Base-by-base conservation (phyloP, 345 rosid species). In the Toxicodendron radicans region DNA sequence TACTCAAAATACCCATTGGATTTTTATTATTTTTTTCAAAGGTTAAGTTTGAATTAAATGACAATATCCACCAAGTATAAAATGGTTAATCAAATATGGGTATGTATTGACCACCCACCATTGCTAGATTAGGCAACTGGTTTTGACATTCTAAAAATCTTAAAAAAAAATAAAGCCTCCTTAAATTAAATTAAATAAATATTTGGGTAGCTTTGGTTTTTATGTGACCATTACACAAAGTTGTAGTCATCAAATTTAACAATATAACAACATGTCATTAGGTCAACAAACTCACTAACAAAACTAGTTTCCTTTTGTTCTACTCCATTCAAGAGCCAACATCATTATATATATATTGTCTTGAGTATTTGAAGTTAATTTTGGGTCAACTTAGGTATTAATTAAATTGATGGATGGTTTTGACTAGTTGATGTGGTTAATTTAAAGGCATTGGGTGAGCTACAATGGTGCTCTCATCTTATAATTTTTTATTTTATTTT, bases 241-340 rank as follows among this genome's bases (percentile, higher is more conserved):
- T 70, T 57, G 12, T 57, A 11, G 64, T 60, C 57, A 66, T 60
- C 76, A 30, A 23, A 53, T 5, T 5, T 38, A 38, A 38, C 7
- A 38, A 38, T 27, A 5, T 11, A 62, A 61, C 17, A 33, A 21
- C 38, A 23, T 60, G 45, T 67, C 67, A 79, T 79, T 80, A 80
- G 83, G 78, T 80, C 38, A 77, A 80, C 83, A 51, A 80, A 76
- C 64, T 59, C 64, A 60, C 64, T 60, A 60, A 30, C 43, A 27
- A 1, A 27, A 14, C 35, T 58, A 58, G 63, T 27, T 58, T 11
- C 32, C 63, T 58, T 58, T 35, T 58, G 4, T 58, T 18, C 63
- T 0, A 27, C 63, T 59, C 41, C 64, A 60, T 32, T 30, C 18
- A 4, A 8, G 20, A 16, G 5, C 43, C 43, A 38, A 0, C 43